Evolutionary conservation across 2,329 filamentous ascomycete species (phyloP).

Genomic region (Curvularia spicifera): DNA sequence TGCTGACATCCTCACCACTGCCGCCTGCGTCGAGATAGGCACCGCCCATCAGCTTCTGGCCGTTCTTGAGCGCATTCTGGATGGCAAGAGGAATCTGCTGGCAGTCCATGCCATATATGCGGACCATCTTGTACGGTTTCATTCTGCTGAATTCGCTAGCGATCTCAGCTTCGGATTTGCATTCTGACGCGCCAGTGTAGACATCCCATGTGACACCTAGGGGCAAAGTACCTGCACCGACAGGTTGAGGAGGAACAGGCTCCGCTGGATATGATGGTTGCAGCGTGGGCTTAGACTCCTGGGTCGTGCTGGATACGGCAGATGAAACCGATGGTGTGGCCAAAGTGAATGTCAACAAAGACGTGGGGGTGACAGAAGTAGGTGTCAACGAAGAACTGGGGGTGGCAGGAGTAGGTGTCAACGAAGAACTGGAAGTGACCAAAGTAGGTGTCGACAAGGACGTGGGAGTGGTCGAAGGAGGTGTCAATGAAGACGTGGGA

Average conservation of each 20-base stretch:
- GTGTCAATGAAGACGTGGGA: background rate
- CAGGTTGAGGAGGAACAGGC: constrained; percentile 9
- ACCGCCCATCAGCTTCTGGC: constrained; percentile 75
- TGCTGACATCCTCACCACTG: constrained; percentile 50
- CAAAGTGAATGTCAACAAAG: constrained; percentile 4
- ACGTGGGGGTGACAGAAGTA: too few species aligned
- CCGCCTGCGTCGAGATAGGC: constrained; percentile 66
- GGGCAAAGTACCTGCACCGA: constrained; percentile 23
- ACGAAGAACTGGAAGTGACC: background rate
- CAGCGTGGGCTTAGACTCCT: constrained; percentile 6
- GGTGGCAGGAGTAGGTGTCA: background rate
- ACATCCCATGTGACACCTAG: constrained; percentile 46
- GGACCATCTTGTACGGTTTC: constrained; percentile 68
- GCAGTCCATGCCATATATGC: constrained; percentile 83
- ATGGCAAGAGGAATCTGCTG: constrained; percentile 70
- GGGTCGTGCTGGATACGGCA: constrained; percentile 4
- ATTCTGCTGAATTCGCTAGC: constrained; percentile 67
- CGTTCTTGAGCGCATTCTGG: constrained; percentile 66
- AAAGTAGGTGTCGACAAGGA: constrained; percentile 3
- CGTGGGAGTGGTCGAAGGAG: constrained; percentile 3
- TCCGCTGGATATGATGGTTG: constrained; percentile 11
- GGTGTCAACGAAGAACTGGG: too few species aligned
- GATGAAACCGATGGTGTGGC: constrained; percentile 1
- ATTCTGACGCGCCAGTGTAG: constrained; percentile 49
- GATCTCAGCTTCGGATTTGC: constrained; percentile 71